Conservation (phyloP, 208 protist genomes). For the Crithidia sp. region DNA sequence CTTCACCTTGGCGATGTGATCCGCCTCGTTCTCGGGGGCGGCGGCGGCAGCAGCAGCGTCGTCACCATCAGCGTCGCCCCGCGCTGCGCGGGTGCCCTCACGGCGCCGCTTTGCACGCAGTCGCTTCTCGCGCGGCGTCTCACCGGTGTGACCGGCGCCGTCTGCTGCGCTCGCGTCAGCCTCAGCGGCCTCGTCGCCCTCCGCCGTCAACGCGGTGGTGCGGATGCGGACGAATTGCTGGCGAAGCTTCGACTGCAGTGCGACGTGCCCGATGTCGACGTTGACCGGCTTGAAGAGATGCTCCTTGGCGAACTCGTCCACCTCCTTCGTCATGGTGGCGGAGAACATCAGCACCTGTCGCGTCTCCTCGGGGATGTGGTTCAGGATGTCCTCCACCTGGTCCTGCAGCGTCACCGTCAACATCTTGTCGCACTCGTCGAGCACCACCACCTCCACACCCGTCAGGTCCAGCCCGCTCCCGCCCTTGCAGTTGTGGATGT, state of each 20-base stretch:
- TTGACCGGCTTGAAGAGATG: slow-evolving; percentile 86
- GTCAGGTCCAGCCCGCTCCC: slow-evolving; percentile 84
- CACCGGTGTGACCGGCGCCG: slow-evolving; percentile 25
- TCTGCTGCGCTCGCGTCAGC: slow-evolving; percentile 27
- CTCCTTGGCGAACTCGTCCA: slow-evolving; percentile 87
- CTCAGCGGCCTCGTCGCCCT: background rate
- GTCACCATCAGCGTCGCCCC: slow-evolving; percentile 2
- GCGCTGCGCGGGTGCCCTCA: slow-evolving; percentile 26
- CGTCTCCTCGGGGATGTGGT: slow-evolving; percentile 78
- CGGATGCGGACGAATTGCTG: slow-evolving; percentile 92
- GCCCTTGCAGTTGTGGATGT: slow-evolving; percentile 81
- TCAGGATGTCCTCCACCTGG: slow-evolving; percentile 97
- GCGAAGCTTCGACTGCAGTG: slow-evolving; percentile 82
- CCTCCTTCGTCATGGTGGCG: slow-evolving; percentile 90
- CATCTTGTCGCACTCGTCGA: slow-evolving; percentile 99
- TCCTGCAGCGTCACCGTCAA: slow-evolving; percentile 98
- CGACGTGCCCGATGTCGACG: slow-evolving; percentile 91
- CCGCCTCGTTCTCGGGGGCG: slow-evolving; percentile 32
- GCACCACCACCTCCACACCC: slow-evolving; percentile 92
- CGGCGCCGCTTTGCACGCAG: slow-evolving; percentile 56
- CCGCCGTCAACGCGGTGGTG: slow-evolving; percentile 12
- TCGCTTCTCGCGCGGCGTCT: slow-evolving; percentile 42
- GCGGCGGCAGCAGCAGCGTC: background rate
- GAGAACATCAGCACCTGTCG: slow-evolving; percentile 90
- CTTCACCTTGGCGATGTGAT: slow-evolving; percentile 81